These are phyloP conservation scores for Hypoxylon subgilvum DNA, from an alignment of 495 filamentous ascomycete species.

Conservation along the genomic window DNA sequence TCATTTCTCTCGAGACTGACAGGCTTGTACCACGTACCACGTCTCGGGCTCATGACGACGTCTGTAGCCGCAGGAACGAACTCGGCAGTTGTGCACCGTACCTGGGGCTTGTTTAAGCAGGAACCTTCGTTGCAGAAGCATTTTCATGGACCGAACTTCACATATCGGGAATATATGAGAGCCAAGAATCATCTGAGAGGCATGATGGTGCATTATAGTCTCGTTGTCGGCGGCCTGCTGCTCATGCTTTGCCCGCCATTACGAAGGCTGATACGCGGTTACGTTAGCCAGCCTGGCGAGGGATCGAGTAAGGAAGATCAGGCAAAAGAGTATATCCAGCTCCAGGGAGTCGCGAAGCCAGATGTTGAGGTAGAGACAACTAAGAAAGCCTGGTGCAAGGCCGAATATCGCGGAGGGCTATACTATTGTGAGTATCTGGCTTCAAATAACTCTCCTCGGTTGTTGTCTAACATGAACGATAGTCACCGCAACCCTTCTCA, in stretches of 20 bases:
- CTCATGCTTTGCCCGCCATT: constrained; percentile 53
- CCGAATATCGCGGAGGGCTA: constrained; percentile 64
- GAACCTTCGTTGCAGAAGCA: constrained; percentile 41
- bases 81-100: constrained; percentile 71
- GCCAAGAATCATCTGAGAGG: constrained; percentile 66
- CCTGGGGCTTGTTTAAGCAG: constrained; percentile 73
- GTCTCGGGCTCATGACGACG: constrained; percentile 71
- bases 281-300: constrained; percentile 69
- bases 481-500: constrained; percentile 72
- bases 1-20: constrained; percentile 56
- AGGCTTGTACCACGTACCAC: constrained; percentile 66
- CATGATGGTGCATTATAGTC: constrained; percentile 60
- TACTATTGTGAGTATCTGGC: constrained; percentile 62
- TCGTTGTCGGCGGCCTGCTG: constrained; percentile 58
- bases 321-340: constrained; percentile 65
- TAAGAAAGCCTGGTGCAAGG: constrained; percentile 63
- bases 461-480: constrained; percentile 13
- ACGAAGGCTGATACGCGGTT: constrained; percentile 38
- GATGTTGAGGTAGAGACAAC: constrained; percentile 54
- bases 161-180: constrained; percentile 70
- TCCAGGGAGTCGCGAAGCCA: constrained; percentile 68
- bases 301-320: constrained; percentile 67
- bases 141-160: constrained; percentile 75
- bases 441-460: neutral
- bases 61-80: constrained; percentile 66